A percentile compares a stretch with the other conserved stretches of the same genome.
These are phyloP conservation scores for Sarocladium oryzae DNA, from an alignment of 2,329 filamentous ascomycete species.

Conservation along the genomic window DNA sequence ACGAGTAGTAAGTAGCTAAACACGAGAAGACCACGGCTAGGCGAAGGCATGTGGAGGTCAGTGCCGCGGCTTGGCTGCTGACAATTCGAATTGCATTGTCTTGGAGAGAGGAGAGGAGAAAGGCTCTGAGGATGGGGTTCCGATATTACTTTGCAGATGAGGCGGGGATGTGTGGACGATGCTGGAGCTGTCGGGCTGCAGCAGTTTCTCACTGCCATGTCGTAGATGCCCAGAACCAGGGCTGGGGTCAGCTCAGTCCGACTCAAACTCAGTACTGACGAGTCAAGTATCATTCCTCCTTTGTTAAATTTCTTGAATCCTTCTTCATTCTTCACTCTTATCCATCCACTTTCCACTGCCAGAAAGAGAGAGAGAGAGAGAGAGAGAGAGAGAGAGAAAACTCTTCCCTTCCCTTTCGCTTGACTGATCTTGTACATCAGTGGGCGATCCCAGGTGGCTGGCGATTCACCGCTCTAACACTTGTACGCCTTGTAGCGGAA, in stretches of 20 bases:
- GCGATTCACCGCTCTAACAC: slow-evolving; percentile 5
- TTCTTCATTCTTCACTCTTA: no score
- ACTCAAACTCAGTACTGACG: background rate
- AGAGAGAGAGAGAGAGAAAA: no score
- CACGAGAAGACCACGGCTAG: no score
- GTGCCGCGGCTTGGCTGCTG: background rate
- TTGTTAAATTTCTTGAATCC: background rate
- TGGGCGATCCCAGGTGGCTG: slow-evolving; percentile 4
- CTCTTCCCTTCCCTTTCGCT: no score
- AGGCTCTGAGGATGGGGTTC: no score
- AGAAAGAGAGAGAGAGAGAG: no score
- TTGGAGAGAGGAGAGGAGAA: background rate
- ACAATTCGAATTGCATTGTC: background rate
- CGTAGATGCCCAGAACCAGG: slow-evolving; percentile 5
- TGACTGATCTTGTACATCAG: slow-evolving; percentile 1
- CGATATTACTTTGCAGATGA: background rate
- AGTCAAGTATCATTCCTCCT: no score
- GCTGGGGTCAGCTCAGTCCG: background rate
- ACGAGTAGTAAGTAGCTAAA: no score
- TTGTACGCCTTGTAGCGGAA: slow-evolving; percentile 1
- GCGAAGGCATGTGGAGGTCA: background rate
- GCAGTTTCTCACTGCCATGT: background rate
- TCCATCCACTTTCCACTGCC: no score
- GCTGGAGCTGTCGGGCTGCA: background rate
- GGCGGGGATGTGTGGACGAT: background rate